Evolutionary conservation across 2,329 filamentous ascomycete genomes (phyloP), one percentile per base, ranked within the genome.

Genomic region (Rugonectria rugulosa): DNA sequence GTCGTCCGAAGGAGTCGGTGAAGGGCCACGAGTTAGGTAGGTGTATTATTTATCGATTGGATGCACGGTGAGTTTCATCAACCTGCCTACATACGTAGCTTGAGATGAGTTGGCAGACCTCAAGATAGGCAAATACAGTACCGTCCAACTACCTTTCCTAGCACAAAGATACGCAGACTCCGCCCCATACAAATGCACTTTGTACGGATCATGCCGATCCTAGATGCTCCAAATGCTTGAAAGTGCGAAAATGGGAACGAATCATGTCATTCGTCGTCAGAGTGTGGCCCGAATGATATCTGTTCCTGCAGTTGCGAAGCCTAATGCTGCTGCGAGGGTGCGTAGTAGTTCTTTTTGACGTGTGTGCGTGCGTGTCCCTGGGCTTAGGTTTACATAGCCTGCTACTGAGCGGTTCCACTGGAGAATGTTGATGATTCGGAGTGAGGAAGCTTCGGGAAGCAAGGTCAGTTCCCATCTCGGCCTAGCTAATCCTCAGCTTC

Each of bases 271-370:
- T 21, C 14, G 29, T 34, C 17, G 37, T 17, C 29, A n/a, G 44
- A 46, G 36, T 23, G 44, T 34, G 44, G 41, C 34, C 45, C 32
- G 45, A 48, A 48, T 14, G 45, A 49, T 27, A 21, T 15, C 40
- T 32, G 45, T 49, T 44, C 32, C 53, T 55, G 45, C 40, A 46
- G 40, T 56, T 56, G 21, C 27, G 32, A 32, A 56, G 53, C 40
- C 44, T 46, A 45, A 45, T 37, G 15, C 20, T 9, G 44, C 45
- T 31, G 17, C 34, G 11, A 21, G 10, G 24, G n/a, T n/a, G 8
- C 10, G 9, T 43, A 20, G 21, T 17, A 19, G 19, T 17, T 26
- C 20, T 27, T 50, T 20, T 56, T 29, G 46, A 46, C 46, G 53
- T 36, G 40, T 50, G 46, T 36, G 46, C 31, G 40, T 48, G 45